Evolutionary conservation across 768 basidiomycete genomes (phyloP), one percentile per base, ranked within the genome.

Genomic region (Mycena venus): DNA sequence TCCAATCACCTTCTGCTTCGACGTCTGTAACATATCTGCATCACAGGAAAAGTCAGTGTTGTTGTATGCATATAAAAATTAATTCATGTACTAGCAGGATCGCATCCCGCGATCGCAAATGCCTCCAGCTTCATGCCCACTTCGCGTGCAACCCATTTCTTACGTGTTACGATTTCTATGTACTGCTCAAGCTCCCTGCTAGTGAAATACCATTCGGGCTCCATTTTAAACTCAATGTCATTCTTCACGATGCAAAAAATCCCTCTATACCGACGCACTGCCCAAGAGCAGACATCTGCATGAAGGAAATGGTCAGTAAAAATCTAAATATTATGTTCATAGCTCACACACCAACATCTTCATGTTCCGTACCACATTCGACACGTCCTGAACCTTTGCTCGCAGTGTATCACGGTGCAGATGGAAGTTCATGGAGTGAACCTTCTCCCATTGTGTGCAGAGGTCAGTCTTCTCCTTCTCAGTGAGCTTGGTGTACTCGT

Each of bases 231-330:
- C 5, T 75, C 63, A 2, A 74, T 36, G 2, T 63, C 73, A 49
- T 72, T 78, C 3, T 68, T 62, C 2, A 81, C 78, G 27, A 81
- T 69, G 55, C 79, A 79, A 55, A 81, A 36, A 81, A 79, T 2
- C 72, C 79, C 47, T 81, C 77, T 5, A 79, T 55, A 1, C 80
- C 76, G 12, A 78, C 75, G 21, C 74, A 76, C 4, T 34, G 36
- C 0, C 70, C 75, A 1, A 80, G 59, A 2, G 40, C 64, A 11
- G 47, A 25, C n/a, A 79, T 14, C 76, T 69, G 14, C 6, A n/a
- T n/a, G n/a, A 55, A 15, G 6, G 17, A 1, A 36, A n/a, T 17
- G 4, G 27, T 19, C 19, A 60, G 44, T 34, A 12, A 31, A n/a
- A 14, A 10, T n/a, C n/a, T n/a, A n/a, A n/a, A n/a, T n/a, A n/a